Evolutionary conservation across 1,284 basidiomycete genomes (phyloP), one percentile per base, ranked within the genome.

Genomic region (Sparassis latifolia): DNA sequence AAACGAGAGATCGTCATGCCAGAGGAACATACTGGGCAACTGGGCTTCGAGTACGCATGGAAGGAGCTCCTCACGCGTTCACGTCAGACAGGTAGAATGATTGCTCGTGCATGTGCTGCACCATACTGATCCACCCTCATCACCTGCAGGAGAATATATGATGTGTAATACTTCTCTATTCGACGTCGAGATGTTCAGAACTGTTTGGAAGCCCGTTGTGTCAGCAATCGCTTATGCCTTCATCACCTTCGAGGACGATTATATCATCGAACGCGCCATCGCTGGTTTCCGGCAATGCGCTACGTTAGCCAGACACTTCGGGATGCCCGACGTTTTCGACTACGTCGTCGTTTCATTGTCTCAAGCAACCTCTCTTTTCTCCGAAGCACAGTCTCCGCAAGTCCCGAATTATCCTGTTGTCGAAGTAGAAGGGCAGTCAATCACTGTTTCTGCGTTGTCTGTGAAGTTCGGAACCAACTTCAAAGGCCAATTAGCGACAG

Each of bases 1-100:
- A 95, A 91, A 68, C 78, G 85, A 44, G 97, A 99, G 71, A 98
- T 99, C 55, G 82, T 99, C 46, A 90, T 99, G 84, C 96, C 97
- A 0, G 95, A 99, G 69, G 97, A 99, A 64, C 97, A 99, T 63
- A 89, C 86, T 3, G 97, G 97, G 1, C 92, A 95, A 66, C 80
- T 97, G 38, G 97, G 97, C 1, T 99, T 99, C 65, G 97, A 99
- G 62, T 98, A 97, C 65, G 92, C 96, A 4, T 99, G 97, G 97
- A 98, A 98, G 67, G 93, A 97, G 60, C 74, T 99, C 31, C 77
- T 98, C 45, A 72, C 86, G 44, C 82, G 94, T 37, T 86, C 94
- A 42, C 79, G 89, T 41, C 82, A 85, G 56, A 81, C 90, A 50
- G 91, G 92, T 86, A 7, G 20, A 20, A 20, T 20, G 20, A 20